Evolutionary conservation across 345 rosid genomes (phyloP).

Genomic region (Firmiana major): DNA sequence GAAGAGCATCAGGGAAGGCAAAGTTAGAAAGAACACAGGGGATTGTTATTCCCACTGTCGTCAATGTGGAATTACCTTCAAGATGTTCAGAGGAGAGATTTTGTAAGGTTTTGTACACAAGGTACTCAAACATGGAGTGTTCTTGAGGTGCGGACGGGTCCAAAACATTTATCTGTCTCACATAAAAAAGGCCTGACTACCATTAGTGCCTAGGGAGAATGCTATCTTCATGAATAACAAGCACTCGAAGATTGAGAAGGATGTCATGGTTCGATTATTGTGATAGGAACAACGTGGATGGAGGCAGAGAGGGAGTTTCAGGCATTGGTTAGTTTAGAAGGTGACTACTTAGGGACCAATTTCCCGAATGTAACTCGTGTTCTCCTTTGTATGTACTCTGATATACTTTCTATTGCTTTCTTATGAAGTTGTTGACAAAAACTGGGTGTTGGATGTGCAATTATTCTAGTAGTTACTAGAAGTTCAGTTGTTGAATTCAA

Average conservation of each 20-base stretch:
- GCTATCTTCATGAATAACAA: conserved; percentile 63
- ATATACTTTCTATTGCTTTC: background rate
- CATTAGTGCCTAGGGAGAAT: conserved; percentile 60
- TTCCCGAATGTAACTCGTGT: conserved; percentile 3
- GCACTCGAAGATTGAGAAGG: conserved; percentile 57
- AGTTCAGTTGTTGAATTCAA: background rate
- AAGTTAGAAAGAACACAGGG: conserved; percentile 58
- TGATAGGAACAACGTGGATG: conserved; percentile 48
- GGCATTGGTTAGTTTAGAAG: conserved; percentile 65
- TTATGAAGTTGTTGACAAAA: background rate
- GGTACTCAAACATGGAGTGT: conserved; percentile 80
- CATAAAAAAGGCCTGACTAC: conserved; percentile 63
- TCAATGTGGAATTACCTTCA: conserved; percentile 75
- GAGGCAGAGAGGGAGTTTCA: conserved; percentile 70
- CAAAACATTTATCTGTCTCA: conserved; percentile 57
- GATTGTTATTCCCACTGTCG: conserved; percentile 78
- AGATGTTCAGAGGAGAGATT: conserved; percentile 76
- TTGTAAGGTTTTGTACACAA: conserved; percentile 65
- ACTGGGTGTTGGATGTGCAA: no score
- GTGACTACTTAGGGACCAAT: conserved; percentile 36
- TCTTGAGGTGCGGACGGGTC: conserved; percentile 68
- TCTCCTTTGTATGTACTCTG: background rate
- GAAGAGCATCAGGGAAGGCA: conserved; percentile 69
- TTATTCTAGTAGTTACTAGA: background rate
- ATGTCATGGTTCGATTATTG: conserved; percentile 16